phyloP scores from a whole-genome alignment of 2,329 filamentous ascomycete species.

The Aspergillus sp. region DNA sequence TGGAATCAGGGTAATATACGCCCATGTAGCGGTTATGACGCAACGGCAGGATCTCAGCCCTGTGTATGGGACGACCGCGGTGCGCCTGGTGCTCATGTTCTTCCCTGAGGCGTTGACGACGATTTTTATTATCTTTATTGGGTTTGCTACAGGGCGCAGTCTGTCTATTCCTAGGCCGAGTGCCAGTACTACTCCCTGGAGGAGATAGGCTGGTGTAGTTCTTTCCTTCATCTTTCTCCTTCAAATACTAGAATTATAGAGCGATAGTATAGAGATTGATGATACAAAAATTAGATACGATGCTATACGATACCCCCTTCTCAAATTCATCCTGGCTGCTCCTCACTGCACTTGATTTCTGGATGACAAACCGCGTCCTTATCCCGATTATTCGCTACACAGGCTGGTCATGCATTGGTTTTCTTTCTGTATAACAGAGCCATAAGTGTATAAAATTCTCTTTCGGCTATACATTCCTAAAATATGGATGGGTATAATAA shows the following conservation, averaged over 20 bases:
- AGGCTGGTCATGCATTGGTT: too few relatives aligned
- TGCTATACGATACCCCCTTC: too few relatives aligned
- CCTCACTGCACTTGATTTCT: too few relatives aligned
- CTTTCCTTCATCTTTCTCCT: not conserved
- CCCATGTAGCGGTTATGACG: slow-evolving; percentile 20
- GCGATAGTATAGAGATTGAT: too few relatives aligned
- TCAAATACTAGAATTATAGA: too few relatives aligned
- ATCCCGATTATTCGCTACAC: too few relatives aligned
- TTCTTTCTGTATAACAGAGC: too few relatives aligned
- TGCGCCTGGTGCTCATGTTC: slow-evolving; percentile 28
- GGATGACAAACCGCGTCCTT: too few relatives aligned
- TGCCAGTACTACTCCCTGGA: not conserved
- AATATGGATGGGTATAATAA: not conserved
- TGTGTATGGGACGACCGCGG: slow-evolving; percentile 18
- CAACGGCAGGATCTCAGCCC: slow-evolving; percentile 22
- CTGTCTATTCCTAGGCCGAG: too few relatives aligned
- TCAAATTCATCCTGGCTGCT: too few relatives aligned
- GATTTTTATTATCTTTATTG: slow-evolving; percentile 19
- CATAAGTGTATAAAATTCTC: not conserved
- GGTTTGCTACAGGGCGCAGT: slow-evolving; percentile 21
- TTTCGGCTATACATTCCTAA: not conserved
- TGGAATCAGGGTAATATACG: slow-evolving; percentile 28
- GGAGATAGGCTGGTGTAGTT: not conserved
- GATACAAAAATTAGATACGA: too few relatives aligned
- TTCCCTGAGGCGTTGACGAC: slow-evolving; percentile 25